These are phyloP conservation scores for Rhizopogon vulgaris DNA, from an alignment of 768 basidiomycete species.

Conservation along the genomic window DNA sequence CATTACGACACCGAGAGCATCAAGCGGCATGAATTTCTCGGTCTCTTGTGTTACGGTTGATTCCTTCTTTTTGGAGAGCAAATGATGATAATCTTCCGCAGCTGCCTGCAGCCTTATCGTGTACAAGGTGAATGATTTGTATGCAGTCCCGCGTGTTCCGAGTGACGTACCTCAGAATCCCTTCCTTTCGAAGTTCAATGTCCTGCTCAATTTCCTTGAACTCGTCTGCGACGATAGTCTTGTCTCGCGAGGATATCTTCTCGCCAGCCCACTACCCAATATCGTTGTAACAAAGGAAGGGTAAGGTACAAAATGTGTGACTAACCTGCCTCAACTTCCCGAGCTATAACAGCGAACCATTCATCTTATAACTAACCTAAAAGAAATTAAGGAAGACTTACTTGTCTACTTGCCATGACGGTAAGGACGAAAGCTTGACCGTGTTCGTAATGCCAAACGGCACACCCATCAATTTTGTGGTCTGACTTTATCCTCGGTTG, in stretches of 20 bases:
- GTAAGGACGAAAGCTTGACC: conserved; percentile 3
- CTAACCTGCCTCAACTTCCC: conserved; percentile 74
- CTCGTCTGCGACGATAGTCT: conserved; percentile 71
- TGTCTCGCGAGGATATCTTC: conserved; percentile 80
- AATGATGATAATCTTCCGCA: conserved; percentile 64
- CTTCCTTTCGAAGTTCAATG: conserved; percentile 72
- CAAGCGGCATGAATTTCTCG: conserved; percentile 71
- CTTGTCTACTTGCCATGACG: conserved; percentile 65
- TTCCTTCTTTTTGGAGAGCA: conserved; percentile 71
- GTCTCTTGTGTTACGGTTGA: conserved; percentile 52
- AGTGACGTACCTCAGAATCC: conserved; percentile 57
- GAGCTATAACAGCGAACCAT: conserved; percentile 37
- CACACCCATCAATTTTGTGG: background rate
- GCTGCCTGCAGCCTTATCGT: conserved; percentile 57
- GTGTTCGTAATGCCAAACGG: background rate
- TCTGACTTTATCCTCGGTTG: too few species aligned
- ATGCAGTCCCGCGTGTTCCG: background rate
- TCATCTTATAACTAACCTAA: background rate
- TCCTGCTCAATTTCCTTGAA: conserved; percentile 79
- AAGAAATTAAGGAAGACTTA: conserved; percentile 17
- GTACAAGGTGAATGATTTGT: background rate
- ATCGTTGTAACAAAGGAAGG: conserved; percentile 1
- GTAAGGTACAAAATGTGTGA: conserved; percentile 4
- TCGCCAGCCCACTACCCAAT: conserved; percentile 78
- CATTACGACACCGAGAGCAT: conserved; percentile 82